Percentiles rank a stretch among this genome's conserved stretches.
Conservation (phyloP, 2,329 filamentous ascomycete species). For the Periconia sp. region DNA sequence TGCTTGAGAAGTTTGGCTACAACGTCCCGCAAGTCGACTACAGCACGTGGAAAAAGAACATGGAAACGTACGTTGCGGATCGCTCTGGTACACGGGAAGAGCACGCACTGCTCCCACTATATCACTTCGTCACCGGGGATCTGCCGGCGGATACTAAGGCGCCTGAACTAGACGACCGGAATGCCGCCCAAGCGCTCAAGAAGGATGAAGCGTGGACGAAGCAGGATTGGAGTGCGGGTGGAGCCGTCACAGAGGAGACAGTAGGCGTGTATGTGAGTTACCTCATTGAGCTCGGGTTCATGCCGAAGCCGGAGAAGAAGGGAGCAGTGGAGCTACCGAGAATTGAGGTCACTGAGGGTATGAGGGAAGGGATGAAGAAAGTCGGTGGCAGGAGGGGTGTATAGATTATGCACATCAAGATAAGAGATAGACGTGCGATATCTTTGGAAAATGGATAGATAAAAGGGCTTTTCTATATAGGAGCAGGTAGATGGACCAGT, state of each 20-base stretch:
- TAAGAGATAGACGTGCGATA: too few species aligned
- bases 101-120: conserved; percentile 72
- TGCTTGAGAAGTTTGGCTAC: conserved; percentile 76
- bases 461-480: too few species aligned
- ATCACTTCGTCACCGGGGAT: conserved; percentile 74
- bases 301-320: conserved; percentile 50
- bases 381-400: conserved; percentile 40
- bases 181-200: conserved; percentile 69
- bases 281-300: conserved; percentile 67
- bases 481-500: not conserved
- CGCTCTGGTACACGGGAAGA: conserved; percentile 65
- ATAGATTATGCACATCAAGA: too few species aligned
- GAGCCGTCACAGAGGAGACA: conserved; percentile 64
- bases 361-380: conserved; percentile 42
- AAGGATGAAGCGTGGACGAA: conserved; percentile 67
- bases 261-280: conserved; percentile 70
- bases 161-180: conserved; percentile 75
- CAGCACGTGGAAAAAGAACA: conserved; percentile 68
- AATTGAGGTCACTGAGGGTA: conserved; percentile 35
- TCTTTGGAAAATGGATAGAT: conserved; percentile 2
- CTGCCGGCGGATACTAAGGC: conserved; percentile 73
- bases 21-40: conserved; percentile 71
- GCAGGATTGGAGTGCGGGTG: conserved; percentile 62
- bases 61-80: conserved; percentile 71
- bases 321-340: conserved; percentile 33